These are phyloP conservation scores for Talaromyces rugulosus DNA, from an alignment of 2,329 filamentous ascomycete genomes.

Conservation along the genomic window DNA sequence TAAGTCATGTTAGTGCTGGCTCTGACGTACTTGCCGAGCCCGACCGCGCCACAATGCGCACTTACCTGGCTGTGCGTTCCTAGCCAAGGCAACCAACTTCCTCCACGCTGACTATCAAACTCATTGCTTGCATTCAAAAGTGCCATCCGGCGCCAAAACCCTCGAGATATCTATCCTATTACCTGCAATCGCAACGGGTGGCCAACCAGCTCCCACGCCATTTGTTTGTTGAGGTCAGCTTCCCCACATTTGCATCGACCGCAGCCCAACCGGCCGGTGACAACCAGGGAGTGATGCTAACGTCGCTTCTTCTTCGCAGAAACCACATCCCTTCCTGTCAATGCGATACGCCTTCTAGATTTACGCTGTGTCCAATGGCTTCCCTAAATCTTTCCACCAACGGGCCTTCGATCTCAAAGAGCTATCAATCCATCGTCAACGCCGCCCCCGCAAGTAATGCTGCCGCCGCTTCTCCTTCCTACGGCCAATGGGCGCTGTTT, in stretches of 20 bases:
- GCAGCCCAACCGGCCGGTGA: background rate
- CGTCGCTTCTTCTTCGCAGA: background rate
- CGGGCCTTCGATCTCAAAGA: constrained; percentile 73
- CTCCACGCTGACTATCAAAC: background rate
- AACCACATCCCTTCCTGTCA: background rate
- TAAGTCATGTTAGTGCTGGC: background rate
- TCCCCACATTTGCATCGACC: background rate
- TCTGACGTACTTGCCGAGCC: background rate
- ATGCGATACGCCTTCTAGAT: constrained; percentile 9
- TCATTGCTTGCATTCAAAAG: background rate
- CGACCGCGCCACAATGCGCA: background rate
- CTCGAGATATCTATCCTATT: background rate
- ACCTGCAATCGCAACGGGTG: background rate
- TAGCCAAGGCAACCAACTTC: background rate
- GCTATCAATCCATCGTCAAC: constrained; percentile 66
- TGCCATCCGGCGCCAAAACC: background rate
- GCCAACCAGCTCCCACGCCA: background rate
- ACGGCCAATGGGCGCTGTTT: constrained; percentile 90
- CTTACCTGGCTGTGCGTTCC: background rate
- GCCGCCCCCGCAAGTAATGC: constrained; percentile 53
- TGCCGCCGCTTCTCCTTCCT: constrained; percentile 68
- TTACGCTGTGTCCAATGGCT: constrained; percentile 54
- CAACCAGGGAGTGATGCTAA: background rate
- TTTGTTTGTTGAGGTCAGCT: background rate
- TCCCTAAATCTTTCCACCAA: constrained; percentile 76